Percentiles rank a stretch among this genome's conserved stretches.
Conservation (phyloP, 129 eudicot species). For the Artemisia tridentata region DNA sequence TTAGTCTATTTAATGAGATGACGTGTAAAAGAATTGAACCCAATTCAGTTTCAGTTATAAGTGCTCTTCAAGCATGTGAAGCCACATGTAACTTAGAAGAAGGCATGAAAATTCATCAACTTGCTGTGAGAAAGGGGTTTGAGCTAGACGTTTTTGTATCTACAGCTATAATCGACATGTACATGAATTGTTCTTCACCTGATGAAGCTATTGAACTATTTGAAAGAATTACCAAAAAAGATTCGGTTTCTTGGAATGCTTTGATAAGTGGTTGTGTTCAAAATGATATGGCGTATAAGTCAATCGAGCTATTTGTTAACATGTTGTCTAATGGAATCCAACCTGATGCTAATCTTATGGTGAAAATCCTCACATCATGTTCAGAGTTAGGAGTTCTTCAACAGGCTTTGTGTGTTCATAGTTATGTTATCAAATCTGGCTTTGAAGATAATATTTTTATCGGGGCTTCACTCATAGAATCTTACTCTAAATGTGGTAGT, state of each 20-base stretch:
- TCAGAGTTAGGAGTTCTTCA: constrained; percentile 58
- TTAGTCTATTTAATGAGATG: constrained; percentile 54
- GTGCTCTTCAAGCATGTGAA: constrained; percentile 76
- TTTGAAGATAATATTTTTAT: constrained; percentile 36
- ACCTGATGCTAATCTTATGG: constrained; percentile 45
- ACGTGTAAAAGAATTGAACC: constrained; percentile 34
- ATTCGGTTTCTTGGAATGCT: constrained; percentile 48
- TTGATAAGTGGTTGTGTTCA: constrained; percentile 52
- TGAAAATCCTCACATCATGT: constrained; percentile 54
- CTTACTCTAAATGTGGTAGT: constrained; percentile 68
- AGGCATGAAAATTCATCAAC: constrained; percentile 57
- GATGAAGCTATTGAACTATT: constrained; percentile 59
- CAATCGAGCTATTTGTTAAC: constrained; percentile 45
- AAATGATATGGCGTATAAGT: constrained; percentile 47
- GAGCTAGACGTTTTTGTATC: constrained; percentile 47
- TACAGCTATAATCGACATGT: constrained; percentile 68
- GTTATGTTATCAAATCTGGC: constrained; percentile 42
- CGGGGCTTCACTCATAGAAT: constrained; percentile 58
- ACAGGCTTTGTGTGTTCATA: constrained; percentile 49
- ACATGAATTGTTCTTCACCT: constrained; percentile 62
- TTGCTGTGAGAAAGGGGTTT: constrained; percentile 41
- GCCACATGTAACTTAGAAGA: constrained; percentile 37
- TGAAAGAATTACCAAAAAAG: constrained; percentile 44
- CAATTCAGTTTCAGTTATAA: constrained; percentile 43
- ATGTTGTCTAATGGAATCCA: constrained; percentile 40